A percentile compares a stretch with the other conserved stretches of the same genome.
These are phyloP conservation scores for Lagenidium sp. DNA, from an alignment of 352 stramenopile genomes.

Conservation along the genomic window DNA sequence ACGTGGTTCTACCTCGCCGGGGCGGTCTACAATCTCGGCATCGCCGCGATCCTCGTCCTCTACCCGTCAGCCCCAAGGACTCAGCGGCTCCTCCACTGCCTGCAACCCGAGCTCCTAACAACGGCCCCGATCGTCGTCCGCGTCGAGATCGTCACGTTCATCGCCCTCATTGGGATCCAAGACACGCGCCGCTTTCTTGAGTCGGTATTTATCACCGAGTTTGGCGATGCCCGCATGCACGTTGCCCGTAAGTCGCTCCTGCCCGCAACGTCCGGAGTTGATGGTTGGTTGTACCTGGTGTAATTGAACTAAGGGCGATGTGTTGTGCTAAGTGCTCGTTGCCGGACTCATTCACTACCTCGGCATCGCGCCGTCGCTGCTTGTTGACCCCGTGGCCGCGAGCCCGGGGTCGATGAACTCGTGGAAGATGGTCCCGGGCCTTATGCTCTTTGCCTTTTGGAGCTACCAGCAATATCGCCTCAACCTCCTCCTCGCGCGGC, in stretches of 20 bases:
- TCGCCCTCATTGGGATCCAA: slow-evolving; percentile 46
- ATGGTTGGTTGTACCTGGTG: neutral
- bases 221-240: slow-evolving; percentile 60
- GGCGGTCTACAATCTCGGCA: slow-evolving; percentile 28
- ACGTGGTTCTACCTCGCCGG: slow-evolving; percentile 70
- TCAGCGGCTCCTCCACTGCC: slow-evolving; percentile 22
- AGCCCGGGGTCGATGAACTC: slow-evolving; percentile 1
- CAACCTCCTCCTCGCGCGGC: slow-evolving; percentile 42
- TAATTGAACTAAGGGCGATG: neutral
- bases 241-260: slow-evolving; percentile 10
- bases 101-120: slow-evolving; percentile 13
- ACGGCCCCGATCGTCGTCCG: slow-evolving; percentile 17
- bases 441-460: slow-evolving; percentile 30
- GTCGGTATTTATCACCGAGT: slow-evolving; percentile 51
- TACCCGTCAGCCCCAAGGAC: slow-evolving; percentile 20
- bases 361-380: slow-evolving; percentile 28
- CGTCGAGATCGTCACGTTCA: slow-evolving; percentile 25
- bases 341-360: slow-evolving; percentile 59
- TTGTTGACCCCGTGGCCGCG: slow-evolving; percentile 23
- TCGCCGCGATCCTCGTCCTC: slow-evolving; percentile 18
- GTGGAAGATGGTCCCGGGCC: slow-evolving; percentile 9
- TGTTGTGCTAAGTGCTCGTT: slow-evolving; percentile 28
- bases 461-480: slow-evolving; percentile 53
- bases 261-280: neutral
- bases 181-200: slow-evolving; percentile 47